These are phyloP conservation scores for Diutina neorugosa DNA, from an alignment of 1,139 yeast species.

Conservation along the genomic window DNA sequence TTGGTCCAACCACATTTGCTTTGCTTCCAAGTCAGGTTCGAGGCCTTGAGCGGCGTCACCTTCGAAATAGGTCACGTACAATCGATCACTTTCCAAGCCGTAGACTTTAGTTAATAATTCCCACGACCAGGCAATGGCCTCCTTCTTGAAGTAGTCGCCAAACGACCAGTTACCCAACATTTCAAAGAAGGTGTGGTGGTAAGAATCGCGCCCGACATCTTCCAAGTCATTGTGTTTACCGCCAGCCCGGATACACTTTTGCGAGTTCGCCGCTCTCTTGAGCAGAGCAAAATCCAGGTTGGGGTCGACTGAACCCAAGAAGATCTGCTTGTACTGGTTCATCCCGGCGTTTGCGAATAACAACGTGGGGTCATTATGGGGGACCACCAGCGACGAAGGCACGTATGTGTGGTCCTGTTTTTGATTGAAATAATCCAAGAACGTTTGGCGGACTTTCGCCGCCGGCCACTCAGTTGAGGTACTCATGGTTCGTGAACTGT, in stretches of 20 bases:
- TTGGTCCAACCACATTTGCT: constrained; percentile 67
- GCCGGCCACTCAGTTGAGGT: constrained; percentile 40
- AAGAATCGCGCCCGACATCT: constrained; percentile 95
- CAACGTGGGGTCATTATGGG: constrained; percentile 94
- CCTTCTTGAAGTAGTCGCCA: constrained; percentile 95
- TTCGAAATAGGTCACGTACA: constrained; percentile 91
- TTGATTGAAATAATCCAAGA: constrained; percentile 64
- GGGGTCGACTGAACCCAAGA: constrained; percentile 94
- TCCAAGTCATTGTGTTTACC: constrained; percentile 98
- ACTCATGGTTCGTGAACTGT: not conserved
- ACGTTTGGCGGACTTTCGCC: constrained; percentile 71
- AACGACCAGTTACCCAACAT: constrained; percentile 99
- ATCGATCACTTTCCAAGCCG: constrained; percentile 62
- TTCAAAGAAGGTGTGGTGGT: constrained; percentile 96
- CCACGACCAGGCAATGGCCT: constrained; percentile 85
- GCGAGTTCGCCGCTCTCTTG: constrained; percentile 89
- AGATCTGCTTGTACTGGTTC: constrained; percentile 97
- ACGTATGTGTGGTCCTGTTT: constrained; percentile 63
- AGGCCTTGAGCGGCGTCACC: constrained; percentile 82
- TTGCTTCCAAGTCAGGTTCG: constrained; percentile 90
- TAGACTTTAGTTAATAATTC: constrained; percentile 77
- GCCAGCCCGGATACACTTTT: constrained; percentile 98
- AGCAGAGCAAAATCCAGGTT: constrained; percentile 72
- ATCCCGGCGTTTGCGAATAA: constrained; percentile 96
- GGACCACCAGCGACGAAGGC: constrained; percentile 89